Conservation (phyloP, 768 basidiomycete genomes). For the Exsudoporus frostii region DNA sequence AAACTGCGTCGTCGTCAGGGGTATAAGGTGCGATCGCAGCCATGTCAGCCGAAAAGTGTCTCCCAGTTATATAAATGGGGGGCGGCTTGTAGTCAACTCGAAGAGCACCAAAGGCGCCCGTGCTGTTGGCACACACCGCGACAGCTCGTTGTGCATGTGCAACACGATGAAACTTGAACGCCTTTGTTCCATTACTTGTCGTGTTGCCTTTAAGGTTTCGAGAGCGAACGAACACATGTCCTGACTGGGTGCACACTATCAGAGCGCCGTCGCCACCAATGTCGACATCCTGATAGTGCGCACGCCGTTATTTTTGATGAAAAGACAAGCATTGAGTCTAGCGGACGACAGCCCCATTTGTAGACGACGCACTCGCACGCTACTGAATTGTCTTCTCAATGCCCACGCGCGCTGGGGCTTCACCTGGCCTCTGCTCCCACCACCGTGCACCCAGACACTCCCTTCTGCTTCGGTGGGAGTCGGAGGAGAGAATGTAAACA, state of each 20-base stretch:
- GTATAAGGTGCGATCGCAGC: slow-evolving; percentile 61
- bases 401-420: slow-evolving; percentile 93
- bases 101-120: slow-evolving; percentile 86
- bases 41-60: slow-evolving; percentile 62
- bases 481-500: slow-evolving; percentile 73
- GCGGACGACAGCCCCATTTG: neutral
- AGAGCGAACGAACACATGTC: slow-evolving; percentile 86
- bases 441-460: neutral
- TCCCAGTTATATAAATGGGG: slow-evolving; percentile 53
- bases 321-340: neutral
- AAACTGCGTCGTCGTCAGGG: neutral
- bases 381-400: slow-evolving; percentile 79
- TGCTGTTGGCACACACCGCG: slow-evolving; percentile 78
- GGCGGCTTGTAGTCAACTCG: slow-evolving; percentile 65
- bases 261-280: slow-evolving; percentile 84
- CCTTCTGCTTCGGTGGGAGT: slow-evolving; percentile 32
- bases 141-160: slow-evolving; percentile 83
- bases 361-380: slow-evolving; percentile 56
- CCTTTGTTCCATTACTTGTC: slow-evolving; percentile 37
- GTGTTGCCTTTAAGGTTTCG: slow-evolving; percentile 39
- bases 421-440: slow-evolving; percentile 32
- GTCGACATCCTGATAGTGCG: slow-evolving; percentile 67
- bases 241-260: slow-evolving; percentile 91
- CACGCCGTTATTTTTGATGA: neutral
- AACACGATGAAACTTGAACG: slow-evolving; percentile 76